Conservation (phyloP, 2,329 filamentous ascomycete species). For the Orbilia ellipsospora region DNA sequence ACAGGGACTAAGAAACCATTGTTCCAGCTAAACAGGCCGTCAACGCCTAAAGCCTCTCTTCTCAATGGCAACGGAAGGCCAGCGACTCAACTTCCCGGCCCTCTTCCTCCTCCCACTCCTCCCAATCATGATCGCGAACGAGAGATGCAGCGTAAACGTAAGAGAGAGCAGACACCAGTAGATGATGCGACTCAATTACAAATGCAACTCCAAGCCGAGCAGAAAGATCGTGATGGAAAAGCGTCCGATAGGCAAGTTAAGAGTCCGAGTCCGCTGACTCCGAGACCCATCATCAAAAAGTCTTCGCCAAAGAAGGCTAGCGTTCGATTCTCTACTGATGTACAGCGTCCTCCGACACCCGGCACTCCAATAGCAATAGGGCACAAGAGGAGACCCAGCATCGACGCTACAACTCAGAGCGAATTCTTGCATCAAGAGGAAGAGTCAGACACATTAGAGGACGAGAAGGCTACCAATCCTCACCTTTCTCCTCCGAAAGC, state of each 20-base stretch:
- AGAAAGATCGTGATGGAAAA: conserved; percentile 39
- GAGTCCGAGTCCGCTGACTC: conserved; percentile 41
- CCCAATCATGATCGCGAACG: conserved; percentile 21
- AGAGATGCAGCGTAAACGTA: conserved; percentile 45
- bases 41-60: conserved; percentile 34
- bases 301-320: conserved; percentile 42
- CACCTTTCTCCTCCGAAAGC: conserved; percentile 12
- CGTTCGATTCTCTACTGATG: conserved; percentile 38
- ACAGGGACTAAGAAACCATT: conserved; percentile 23
- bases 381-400: conserved; percentile 33
- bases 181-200: conserved; percentile 44
- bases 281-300: conserved; percentile 48
- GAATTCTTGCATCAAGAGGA: conserved; percentile 15
- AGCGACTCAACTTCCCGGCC: conserved; percentile 5
- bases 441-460: conserved; percentile 47
- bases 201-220: conserved; percentile 43
- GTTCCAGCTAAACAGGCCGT: conserved; percentile 35
- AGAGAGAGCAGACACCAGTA: conserved; percentile 43
- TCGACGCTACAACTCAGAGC: conserved; percentile 29
- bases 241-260: conserved; percentile 15
- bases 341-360: conserved; percentile 17
- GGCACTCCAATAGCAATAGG: conserved; percentile 5
- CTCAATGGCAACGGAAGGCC: conserved; percentile 25
- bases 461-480: conserved; percentile 11
- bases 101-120: conserved; percentile 9